Evolutionary conservation across 129 eudicot species (phyloP).

Genomic region (Saussurea involucrata): DNA sequence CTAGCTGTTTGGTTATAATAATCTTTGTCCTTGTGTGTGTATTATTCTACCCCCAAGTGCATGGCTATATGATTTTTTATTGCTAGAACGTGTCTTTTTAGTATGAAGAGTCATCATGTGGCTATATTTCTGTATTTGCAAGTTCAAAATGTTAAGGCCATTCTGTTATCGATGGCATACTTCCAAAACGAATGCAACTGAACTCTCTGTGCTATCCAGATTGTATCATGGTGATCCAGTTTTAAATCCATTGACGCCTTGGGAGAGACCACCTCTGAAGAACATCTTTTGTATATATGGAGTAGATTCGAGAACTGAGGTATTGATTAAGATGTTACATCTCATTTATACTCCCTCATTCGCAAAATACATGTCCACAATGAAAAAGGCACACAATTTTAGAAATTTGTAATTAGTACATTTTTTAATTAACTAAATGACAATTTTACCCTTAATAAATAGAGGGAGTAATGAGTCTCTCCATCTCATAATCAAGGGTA

Average conservation of each 20-base stretch:
- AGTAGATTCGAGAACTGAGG: constrained; percentile 87
- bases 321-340: constrained; percentile 21
- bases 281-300: constrained; percentile 95
- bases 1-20: neutral
- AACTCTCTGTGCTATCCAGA: constrained; percentile 39
- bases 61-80: neutral
- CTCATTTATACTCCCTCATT: neutral
- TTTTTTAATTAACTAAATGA: neutral
- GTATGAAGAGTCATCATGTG: neutral
- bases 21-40: neutral
- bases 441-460: neutral
- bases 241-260: constrained; percentile 91
- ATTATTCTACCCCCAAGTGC: neutral
- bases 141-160: neutral
- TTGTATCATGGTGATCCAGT: constrained; percentile 85
- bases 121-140: constrained; percentile 5
- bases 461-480: neutral
- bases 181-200: neutral
- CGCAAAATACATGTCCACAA: neutral
- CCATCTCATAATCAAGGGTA: neutral
- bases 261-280: constrained; percentile 99
- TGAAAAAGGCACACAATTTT: neutral
- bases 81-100: neutral
- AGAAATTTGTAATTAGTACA: neutral
- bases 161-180: neutral